phyloP scores from a whole-genome alignment of 306 rosid species.

The Gynostemma pentaphyllum region DNA sequence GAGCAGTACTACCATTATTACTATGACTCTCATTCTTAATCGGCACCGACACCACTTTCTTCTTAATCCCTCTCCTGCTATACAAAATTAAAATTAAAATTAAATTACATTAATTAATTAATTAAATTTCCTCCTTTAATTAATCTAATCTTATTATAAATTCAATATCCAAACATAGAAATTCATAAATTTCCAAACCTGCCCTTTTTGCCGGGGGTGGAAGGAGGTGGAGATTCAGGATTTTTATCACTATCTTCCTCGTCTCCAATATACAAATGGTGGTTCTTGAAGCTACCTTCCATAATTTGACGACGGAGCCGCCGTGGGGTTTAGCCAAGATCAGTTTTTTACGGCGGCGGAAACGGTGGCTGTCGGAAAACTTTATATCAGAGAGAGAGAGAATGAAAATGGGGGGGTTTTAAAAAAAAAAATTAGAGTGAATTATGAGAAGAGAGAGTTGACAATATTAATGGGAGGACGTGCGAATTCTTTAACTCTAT shows the following conservation, averaged over 20 bases:
- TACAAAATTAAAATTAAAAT: not conserved
- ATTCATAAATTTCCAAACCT: too few species aligned
- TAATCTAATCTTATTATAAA: not conserved
- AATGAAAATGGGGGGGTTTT: not conserved
- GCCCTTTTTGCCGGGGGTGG: not conserved
- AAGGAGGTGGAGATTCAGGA: not conserved
- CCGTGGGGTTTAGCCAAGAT: not conserved
- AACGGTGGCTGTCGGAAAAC: slow-evolving; percentile 2
- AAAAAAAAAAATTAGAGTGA: not conserved
- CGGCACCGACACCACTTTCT: slow-evolving; percentile 71
- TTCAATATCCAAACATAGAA: too few species aligned
- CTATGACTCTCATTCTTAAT: slow-evolving; percentile 38
- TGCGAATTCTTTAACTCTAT: slow-evolving; percentile 1
- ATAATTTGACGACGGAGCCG: not conserved
- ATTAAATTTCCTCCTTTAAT: not conserved
- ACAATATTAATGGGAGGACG: slow-evolving; percentile 3
- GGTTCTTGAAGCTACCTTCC: not conserved
- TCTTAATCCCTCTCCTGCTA: slow-evolving; percentile 43
- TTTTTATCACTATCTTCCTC: not conserved
- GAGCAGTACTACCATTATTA: slow-evolving; percentile 21
- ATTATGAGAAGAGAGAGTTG: too few species aligned
- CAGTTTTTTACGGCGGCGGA: too few species aligned
- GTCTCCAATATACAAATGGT: not conserved
- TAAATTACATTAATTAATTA: not conserved
- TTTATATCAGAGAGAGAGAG: not conserved